Conservation (phyloP, 345 rosid genomes). For the Boechera stricta region DNA sequence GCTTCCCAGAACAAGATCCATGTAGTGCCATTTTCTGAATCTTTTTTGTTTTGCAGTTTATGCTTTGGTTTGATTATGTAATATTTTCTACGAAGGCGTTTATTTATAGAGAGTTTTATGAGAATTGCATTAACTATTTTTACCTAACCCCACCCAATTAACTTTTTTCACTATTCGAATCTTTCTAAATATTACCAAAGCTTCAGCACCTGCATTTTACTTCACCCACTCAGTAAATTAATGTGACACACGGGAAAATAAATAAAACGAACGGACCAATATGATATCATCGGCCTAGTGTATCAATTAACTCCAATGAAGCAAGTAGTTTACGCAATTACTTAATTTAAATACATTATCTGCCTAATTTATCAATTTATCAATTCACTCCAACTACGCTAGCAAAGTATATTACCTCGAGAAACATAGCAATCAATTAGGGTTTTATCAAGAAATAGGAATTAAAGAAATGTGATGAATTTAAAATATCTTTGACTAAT, state of each 20-base stretch:
- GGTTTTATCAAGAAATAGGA: too few relatives aligned
- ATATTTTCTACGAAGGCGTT: neutral
- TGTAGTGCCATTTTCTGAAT: too few relatives aligned
- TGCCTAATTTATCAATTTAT: too few relatives aligned
- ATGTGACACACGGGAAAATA: too few relatives aligned
- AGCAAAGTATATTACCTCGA: too few relatives aligned
- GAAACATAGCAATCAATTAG: too few relatives aligned
- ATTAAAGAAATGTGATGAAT: too few relatives aligned
- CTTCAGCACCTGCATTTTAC: neutral
- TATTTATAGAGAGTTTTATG: neutral
- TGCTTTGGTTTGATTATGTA: neutral
- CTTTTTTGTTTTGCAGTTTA: too few relatives aligned
- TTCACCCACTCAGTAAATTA: too few relatives aligned
- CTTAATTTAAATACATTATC: neutral
- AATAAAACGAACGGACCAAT: neutral
- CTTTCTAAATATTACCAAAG: neutral
- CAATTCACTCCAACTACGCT: too few relatives aligned
- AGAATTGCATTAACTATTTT: neutral
- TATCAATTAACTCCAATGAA: neutral
- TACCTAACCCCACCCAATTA: neutral
- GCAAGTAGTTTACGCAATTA: neutral
- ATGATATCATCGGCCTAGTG: neutral
- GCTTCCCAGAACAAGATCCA: too few relatives aligned
- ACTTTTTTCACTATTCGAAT: neutral
- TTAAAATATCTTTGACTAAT: too few relatives aligned